A percentile compares a stretch with the other conserved stretches of the same genome.
Evolutionary conservation across 805 yeast genomes (phyloP).

Genomic region (Blastobotrys americana): DNA sequence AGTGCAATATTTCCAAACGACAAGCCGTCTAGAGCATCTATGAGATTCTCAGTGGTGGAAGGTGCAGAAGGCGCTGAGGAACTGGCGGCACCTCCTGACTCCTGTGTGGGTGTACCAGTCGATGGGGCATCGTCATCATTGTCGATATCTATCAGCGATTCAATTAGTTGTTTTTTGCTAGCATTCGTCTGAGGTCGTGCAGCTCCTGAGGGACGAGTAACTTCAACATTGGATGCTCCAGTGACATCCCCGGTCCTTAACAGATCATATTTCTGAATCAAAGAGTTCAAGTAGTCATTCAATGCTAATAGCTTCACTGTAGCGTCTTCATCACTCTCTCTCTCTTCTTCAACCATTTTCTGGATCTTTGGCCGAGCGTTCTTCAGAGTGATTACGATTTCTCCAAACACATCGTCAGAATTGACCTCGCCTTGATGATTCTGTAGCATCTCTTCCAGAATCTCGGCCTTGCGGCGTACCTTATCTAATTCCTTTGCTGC

Average conservation of each 20-base stretch:
- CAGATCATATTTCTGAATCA: constrained; percentile 58
- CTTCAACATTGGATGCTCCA: constrained; percentile 41
- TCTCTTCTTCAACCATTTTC: constrained; percentile 74
- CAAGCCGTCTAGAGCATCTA: constrained; percentile 67
- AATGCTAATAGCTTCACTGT: constrained; percentile 58
- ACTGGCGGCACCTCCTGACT: not conserved
- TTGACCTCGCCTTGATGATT: constrained; percentile 31
- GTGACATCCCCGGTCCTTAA: constrained; percentile 57
- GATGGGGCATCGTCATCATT: constrained; percentile 36
- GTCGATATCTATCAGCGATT: constrained; percentile 69
- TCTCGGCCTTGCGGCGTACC: constrained; percentile 75
- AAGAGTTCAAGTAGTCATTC: constrained; percentile 67
- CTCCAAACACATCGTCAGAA: constrained; percentile 64
- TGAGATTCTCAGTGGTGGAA: constrained; percentile 52
- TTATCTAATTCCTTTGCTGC: constrained; percentile 79
- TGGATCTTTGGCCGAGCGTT: constrained; percentile 82
- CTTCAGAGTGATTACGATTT: constrained; percentile 70
- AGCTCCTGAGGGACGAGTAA: constrained; percentile 7
- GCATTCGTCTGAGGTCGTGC: constrained; percentile 18
- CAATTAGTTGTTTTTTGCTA: constrained; percentile 26
- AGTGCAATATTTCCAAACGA: constrained; percentile 50
- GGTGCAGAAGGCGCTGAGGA: constrained; percentile 25
- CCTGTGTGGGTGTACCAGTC: constrained; percentile 1
- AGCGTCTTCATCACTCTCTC: constrained; percentile 53
- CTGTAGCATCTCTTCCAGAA: constrained; percentile 78